These are phyloP conservation scores for Nakazawaea sp. DNA, from an alignment of 805 yeast species.

Conservation along the genomic window DNA sequence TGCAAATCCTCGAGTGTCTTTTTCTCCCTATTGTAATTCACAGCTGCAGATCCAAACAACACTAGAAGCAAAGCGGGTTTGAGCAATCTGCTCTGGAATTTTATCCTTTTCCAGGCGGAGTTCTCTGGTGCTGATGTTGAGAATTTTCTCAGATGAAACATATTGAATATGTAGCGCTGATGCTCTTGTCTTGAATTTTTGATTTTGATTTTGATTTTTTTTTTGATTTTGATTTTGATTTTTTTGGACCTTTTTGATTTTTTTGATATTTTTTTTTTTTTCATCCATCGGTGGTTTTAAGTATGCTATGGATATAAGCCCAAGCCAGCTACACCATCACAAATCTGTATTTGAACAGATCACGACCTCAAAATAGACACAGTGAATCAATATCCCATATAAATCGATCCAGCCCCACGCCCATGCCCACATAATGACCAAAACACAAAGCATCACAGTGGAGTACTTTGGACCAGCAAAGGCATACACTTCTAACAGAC, in stretches of 20 bases:
- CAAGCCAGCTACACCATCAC: no score
- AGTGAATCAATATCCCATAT: no score
- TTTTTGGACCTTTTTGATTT: background rate
- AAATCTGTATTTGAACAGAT: no score
- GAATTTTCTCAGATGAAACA: background rate
- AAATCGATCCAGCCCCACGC: no score
- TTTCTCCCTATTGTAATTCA: slow-evolving; percentile 29
- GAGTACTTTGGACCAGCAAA: slow-evolving; percentile 27
- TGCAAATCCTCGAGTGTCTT: slow-evolving; percentile 27
- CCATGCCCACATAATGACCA: no score
- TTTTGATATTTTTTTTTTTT: slow-evolving; percentile 5
- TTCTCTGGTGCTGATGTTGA: background rate
- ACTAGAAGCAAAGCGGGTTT: slow-evolving; percentile 31
- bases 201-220: background rate
- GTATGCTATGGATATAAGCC: no score
- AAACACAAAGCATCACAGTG: no score
- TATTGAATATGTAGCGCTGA: background rate
- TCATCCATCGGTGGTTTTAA: no score
- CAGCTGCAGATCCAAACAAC: slow-evolving; percentile 31
- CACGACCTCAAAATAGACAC: no score
- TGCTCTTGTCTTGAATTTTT: background rate
- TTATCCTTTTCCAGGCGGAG: slow-evolving; percentile 1
- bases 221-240: background rate
- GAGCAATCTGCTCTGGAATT: slow-evolving; percentile 15
- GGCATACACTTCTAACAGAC: slow-evolving; percentile 16